phyloP scores from a whole-genome alignment of 768 basidiomycete species.

The Agrocybe praecox region DNA sequence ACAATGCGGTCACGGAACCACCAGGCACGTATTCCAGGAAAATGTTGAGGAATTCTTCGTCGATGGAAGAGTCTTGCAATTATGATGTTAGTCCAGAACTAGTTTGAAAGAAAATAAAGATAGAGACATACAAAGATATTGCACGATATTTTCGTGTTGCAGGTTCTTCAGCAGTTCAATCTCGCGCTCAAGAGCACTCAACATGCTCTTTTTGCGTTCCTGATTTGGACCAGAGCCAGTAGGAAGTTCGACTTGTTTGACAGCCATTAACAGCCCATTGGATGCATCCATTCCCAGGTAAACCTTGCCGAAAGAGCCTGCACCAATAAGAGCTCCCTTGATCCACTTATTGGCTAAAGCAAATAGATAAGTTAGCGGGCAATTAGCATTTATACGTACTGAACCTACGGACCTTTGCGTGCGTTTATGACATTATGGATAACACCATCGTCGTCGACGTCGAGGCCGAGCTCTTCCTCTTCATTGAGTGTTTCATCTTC shows the following conservation, averaged over 20 bases:
- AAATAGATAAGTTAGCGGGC: slow-evolving; percentile 1
- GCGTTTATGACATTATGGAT: slow-evolving; percentile 34
- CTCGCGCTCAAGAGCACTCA: slow-evolving; percentile 88
- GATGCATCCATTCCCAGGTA: slow-evolving; percentile 95
- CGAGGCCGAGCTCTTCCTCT: slow-evolving; percentile 37
- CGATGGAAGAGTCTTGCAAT: slow-evolving; percentile 84
- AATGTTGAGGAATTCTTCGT: slow-evolving; percentile 90
- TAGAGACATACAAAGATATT: slow-evolving; percentile 83
- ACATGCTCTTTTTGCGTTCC: slow-evolving; percentile 93
- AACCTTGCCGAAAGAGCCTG: slow-evolving; percentile 93
- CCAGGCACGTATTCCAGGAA: slow-evolving; percentile 98
- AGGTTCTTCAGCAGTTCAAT: slow-evolving; percentile 92
- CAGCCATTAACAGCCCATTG: slow-evolving; percentile 91
- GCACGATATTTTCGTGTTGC: slow-evolving; percentile 95
- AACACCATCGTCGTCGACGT: slow-evolving; percentile 42
- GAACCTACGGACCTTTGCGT: slow-evolving; percentile 24
- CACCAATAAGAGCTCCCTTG: slow-evolving; percentile 93
- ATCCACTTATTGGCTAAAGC: slow-evolving; percentile 88
- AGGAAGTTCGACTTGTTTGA: slow-evolving; percentile 95
- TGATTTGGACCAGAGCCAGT: slow-evolving; percentile 84
- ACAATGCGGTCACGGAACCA: slow-evolving; percentile 87
- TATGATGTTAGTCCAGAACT: neutral
- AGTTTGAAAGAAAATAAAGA: neutral
- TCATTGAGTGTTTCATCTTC: slow-evolving; percentile 46
- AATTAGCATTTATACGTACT: neutral